Base-by-base conservation (phyloP, 768 basidiomycete species). In the Suillus tomentosus region DNA sequence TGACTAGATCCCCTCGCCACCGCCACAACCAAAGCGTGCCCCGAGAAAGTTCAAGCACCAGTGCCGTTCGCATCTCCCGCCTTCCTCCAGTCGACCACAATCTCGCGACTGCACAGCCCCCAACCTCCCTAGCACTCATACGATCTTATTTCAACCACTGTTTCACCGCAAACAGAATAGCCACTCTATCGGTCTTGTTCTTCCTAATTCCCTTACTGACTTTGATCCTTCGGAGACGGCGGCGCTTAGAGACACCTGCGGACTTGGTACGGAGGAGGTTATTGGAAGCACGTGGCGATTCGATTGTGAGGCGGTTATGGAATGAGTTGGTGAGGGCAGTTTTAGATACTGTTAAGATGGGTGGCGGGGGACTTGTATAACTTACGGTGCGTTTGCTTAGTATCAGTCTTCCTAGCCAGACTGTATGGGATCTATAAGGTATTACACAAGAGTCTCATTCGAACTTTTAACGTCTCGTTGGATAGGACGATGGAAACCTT, bases 321-420 rank as follows among this genome's bases (percentile, higher is more conserved):
- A 73, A 74, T 22, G 85, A 85, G 69, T 69, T 82, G 8, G 68
- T 83, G 4, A 79, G 81, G 50, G 85, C 81, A 6, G 78, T 93
- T 17, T 73, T 76, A 55, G 91, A 93, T 76, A 88, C 89, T 4
- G 81, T 90, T 39, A 82, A 80, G 69, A 92, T 93, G 91, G 91
- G 86, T 1, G 91, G 89, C 22, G 84, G 88, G 67, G 91, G 91
- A 22, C 74, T 91, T 64, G 88, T 88, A 51, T 91, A 74, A 77
- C 53, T 6, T 15, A n/a, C 13, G 9, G 19, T 13, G 43, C 24
- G 24, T 27, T 15, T 51, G 50, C 15, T 17, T 8, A 27, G 50
- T 27, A 51, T 51, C 27, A 8, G 2, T 27, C 50, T 27, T 17
- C 15, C 24, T 27, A 27, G 50, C 15, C 15, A 51, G 50, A 27